Percentiles rank a stretch among this genome's conserved stretches.
Conservation (phyloP, 352 stramenopile genomes). For the Globisporangium nunn region DNA sequence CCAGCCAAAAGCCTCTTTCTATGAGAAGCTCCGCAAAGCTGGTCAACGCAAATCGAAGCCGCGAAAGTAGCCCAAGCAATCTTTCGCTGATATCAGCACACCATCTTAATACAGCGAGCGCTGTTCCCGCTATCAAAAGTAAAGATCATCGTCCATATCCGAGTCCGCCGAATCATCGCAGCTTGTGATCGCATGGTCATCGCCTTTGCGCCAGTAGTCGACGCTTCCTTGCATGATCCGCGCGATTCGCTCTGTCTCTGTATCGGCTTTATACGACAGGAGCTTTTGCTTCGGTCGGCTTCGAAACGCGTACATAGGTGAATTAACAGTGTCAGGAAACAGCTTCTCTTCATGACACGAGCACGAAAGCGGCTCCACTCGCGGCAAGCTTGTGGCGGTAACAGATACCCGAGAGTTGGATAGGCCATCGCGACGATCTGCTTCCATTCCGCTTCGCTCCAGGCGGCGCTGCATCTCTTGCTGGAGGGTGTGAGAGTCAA, state of each 20-base stretch:
- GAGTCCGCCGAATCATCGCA: constrained; percentile 29
- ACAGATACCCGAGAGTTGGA: not conserved
- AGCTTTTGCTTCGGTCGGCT: constrained; percentile 1
- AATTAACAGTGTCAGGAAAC: not conserved
- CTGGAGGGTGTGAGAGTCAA: constrained; percentile 7
- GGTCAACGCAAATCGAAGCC: constrained; percentile 46
- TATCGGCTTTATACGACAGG: constrained; percentile 22
- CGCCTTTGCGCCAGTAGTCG: constrained; percentile 48
- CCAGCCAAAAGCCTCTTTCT: constrained; percentile 55
- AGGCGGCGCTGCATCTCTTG: constrained; percentile 12
- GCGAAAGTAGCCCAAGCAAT: constrained; percentile 22
- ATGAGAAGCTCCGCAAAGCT: constrained; percentile 63
- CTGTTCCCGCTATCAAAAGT: constrained; percentile 8
- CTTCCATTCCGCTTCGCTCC: not conserved
- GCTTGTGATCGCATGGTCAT: constrained; percentile 14
- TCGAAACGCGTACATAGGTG: not conserved
- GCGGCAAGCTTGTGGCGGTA: not conserved
- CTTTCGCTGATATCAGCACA: not conserved
- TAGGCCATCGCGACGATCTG: too few relatives aligned
- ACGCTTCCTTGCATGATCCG: constrained; percentile 73
- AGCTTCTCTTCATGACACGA: not conserved
- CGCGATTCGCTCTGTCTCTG: constrained; percentile 72
- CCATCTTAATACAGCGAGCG: not conserved
- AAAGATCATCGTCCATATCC: constrained; percentile 17
- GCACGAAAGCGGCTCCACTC: not conserved